Conservation (phyloP, 1,284 basidiomycete genomes). For the Sanghuangporus weigelae region DNA sequence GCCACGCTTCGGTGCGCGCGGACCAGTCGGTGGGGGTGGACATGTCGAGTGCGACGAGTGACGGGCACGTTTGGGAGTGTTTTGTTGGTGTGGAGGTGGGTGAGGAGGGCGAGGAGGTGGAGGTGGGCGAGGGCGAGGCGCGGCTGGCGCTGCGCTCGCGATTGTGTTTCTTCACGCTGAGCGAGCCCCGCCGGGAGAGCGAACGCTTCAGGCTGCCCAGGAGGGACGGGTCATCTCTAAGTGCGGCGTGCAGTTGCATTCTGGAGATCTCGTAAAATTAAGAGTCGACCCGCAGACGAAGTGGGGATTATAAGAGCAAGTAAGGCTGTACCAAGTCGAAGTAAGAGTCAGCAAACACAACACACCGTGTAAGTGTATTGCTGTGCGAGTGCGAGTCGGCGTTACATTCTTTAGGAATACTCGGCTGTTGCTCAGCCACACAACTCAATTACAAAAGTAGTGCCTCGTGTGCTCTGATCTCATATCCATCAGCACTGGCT, state of each 20-base stretch:
- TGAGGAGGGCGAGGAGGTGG: background rate
- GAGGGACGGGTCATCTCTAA: background rate
- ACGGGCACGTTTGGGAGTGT: background rate
- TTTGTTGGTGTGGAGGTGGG: background rate
- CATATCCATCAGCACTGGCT: too few species aligned
- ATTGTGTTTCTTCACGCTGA: background rate
- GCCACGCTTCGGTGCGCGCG: background rate
- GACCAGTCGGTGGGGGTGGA: conserved; percentile 1
- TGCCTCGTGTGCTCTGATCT: too few species aligned
- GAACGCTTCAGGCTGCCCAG: background rate
- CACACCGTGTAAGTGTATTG: background rate
- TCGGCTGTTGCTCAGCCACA: too few species aligned
- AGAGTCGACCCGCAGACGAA: background rate
- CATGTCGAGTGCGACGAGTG: conserved; percentile 6
- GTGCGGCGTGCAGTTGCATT: background rate
- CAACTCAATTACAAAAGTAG: too few species aligned
- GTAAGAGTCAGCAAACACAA: background rate
- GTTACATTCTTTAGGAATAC: too few species aligned
- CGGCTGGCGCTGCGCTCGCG: background rate
- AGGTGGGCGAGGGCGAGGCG: background rate
- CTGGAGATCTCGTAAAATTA: background rate
- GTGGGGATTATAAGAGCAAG: background rate
- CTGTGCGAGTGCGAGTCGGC: too few species aligned
- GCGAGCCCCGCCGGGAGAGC: background rate
- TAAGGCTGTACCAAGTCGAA: background rate